These are phyloP conservation scores for Terfezia boudieri DNA, from an alignment of 495 filamentous ascomycete genomes.

Conservation along the genomic window DNA sequence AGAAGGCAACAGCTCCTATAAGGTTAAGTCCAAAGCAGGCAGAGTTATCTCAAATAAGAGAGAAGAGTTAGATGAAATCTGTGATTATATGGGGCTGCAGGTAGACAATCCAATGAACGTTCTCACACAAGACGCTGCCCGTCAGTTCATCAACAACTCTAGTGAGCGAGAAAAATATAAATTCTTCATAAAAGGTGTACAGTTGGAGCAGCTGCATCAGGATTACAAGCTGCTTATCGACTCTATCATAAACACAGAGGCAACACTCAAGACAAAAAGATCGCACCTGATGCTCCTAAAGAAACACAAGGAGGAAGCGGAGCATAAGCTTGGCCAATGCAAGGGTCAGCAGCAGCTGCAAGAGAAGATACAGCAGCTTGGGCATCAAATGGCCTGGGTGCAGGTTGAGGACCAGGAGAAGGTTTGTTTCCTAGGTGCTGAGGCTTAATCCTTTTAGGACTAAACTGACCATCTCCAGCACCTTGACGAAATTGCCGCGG, in stretches of 20 bases:
- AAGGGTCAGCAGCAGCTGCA: slow-evolving; percentile 35
- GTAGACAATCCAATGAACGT: slow-evolving; percentile 96
- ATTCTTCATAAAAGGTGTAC: slow-evolving; percentile 88
- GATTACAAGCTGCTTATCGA: slow-evolving; percentile 68
- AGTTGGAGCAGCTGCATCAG: slow-evolving; percentile 73
- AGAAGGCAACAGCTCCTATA: slow-evolving; percentile 60
- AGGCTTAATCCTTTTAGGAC: neutral
- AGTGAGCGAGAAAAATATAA: slow-evolving; percentile 72
- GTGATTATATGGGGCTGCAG: slow-evolving; percentile 79
- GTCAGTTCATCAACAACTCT: slow-evolving; percentile 76
- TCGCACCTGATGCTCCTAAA: slow-evolving; percentile 25
- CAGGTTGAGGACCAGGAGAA: slow-evolving; percentile 35
- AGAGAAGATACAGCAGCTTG: slow-evolving; percentile 27
- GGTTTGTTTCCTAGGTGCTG: slow-evolving; percentile 21
- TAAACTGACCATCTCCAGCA: slow-evolving; percentile 8
- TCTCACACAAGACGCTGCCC: slow-evolving; percentile 87
- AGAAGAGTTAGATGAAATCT: slow-evolving; percentile 73
- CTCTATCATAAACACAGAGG: slow-evolving; percentile 43
- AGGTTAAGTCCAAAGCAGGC: slow-evolving; percentile 51
- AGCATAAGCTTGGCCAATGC: slow-evolving; percentile 24
- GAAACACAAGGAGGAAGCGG: slow-evolving; percentile 20
- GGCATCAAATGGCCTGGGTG: slow-evolving; percentile 45
- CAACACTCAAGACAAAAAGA: slow-evolving; percentile 29
- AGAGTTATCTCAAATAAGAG: slow-evolving; percentile 63
- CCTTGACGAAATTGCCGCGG: no score